These are phyloP conservation scores for Rhizopus delemar DNA, from an alignment of 371 early-diverging fungal species.

Conservation along the genomic window DNA sequence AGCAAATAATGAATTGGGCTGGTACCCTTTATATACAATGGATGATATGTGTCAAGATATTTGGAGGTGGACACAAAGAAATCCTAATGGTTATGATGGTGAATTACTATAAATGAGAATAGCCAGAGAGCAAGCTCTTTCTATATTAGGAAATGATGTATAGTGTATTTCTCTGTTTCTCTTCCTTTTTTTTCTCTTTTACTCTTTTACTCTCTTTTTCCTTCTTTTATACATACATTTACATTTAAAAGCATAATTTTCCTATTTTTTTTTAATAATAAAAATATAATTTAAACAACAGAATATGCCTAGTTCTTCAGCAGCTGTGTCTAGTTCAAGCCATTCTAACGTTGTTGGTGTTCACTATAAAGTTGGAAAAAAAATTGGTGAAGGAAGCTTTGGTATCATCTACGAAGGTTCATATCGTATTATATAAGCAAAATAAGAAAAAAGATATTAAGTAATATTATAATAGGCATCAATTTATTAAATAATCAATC, in stretches of 20 bases:
- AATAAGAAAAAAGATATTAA: neutral
- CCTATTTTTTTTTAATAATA: conserved; percentile 6
- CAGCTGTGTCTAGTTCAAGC: conserved; percentile 26
- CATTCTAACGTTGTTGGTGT: conserved; percentile 77
- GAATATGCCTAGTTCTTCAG: conserved; percentile 24
- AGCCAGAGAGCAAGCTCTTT: neutral
- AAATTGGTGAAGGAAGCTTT: conserved; percentile 94
- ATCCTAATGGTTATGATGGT: conserved; percentile 70
- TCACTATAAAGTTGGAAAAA: conserved; percentile 88
- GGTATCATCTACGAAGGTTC: conserved; percentile 94
- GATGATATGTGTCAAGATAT: conserved; percentile 87
- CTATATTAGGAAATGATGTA: conserved; percentile 13
- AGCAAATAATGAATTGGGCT: conserved; percentile 73
- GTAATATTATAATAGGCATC: conserved; percentile 40
- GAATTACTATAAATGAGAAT: conserved; percentile 14
- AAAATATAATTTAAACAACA: neutral
- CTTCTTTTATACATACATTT: neutral
- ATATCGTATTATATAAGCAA: conserved; percentile 10
- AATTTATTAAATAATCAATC: conserved; percentile 79
- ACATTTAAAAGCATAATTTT: neutral
- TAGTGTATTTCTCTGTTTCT: conserved; percentile 1
- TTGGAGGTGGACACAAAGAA: conserved; percentile 81
- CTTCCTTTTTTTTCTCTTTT: conserved; percentile 7
- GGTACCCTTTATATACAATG: conserved; percentile 69
- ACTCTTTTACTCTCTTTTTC: neutral